Percentiles rank a stretch among this genome's conserved stretches.
phyloP scores from a whole-genome alignment of 2,329 filamentous ascomycete genomes.

The Arthroderma uncinatum region DNA sequence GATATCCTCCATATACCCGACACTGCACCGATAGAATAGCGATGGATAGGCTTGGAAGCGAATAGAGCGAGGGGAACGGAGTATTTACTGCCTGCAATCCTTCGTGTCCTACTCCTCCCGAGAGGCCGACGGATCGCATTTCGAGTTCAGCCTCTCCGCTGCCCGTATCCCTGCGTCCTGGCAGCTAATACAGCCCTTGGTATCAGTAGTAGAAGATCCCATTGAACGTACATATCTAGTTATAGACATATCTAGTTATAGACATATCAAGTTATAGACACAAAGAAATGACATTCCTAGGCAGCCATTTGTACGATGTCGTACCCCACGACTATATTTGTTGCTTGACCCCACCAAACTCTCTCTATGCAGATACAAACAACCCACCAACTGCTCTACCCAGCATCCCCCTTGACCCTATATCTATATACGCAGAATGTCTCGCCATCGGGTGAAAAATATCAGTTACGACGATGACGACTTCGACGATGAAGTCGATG shows the following conservation, averaged over 20 bases:
- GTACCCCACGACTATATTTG: background rate
- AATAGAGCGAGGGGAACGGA: background rate
- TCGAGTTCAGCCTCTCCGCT: background rate
- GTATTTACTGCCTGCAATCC: background rate
- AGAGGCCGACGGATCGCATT: background rate
- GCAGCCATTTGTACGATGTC: no score
- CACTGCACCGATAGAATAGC: no score
- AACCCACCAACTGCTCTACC: background rate
- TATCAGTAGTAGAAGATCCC: no score
- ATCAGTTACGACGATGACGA: slow-evolving; percentile 35
- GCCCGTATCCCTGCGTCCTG: background rate
- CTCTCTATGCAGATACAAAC: background rate
- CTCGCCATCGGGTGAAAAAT: slow-evolving; percentile 36
- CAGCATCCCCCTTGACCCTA: background rate
- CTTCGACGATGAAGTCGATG: slow-evolving; percentile 32
- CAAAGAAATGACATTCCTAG: no score
- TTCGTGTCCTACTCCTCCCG: slow-evolving; percentile 5
- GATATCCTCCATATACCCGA: no score
- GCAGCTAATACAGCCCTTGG: background rate
- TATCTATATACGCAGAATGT: slow-evolving; percentile 25
- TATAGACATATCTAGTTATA: no score
- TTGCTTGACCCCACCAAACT: background rate
- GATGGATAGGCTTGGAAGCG: no score
- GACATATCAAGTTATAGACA: no score
- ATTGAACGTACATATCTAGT: no score